Conservation (phyloP, 495 filamentous ascomycete species). For the Pseudotulostoma volvatum region DNA sequence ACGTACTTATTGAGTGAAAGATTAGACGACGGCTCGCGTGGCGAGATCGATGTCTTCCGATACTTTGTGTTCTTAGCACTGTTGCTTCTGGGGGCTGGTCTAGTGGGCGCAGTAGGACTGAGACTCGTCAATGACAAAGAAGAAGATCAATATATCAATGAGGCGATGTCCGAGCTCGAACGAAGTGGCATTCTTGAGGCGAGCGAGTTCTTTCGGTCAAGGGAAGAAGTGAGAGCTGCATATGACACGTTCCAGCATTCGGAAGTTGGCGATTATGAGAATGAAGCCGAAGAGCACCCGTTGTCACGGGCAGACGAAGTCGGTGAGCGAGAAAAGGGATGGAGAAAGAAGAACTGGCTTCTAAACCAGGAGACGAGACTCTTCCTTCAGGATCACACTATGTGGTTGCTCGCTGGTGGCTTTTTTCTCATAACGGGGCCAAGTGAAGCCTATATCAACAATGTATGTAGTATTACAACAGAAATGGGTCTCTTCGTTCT, state of each 20-base stretch:
- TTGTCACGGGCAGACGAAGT: constrained; percentile 22
- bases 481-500: too few species aligned
- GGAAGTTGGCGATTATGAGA: constrained; percentile 1
- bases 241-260: constrained; percentile 37
- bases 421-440: constrained; percentile 92
- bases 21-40: constrained; percentile 40
- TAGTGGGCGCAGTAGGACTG: constrained; percentile 58
- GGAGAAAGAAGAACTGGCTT: constrained; percentile 64
- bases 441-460: constrained; percentile 94
- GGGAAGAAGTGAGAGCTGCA: constrained; percentile 19
- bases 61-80: constrained; percentile 73
- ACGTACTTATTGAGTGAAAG: constrained; percentile 58
- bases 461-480: too few species aligned
- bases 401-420: constrained; percentile 85
- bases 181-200: constrained; percentile 68
- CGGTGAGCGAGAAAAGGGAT: constrained; percentile 41
- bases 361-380: constrained; percentile 72
- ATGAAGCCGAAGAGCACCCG: constrained; percentile 8
- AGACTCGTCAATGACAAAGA: constrained; percentile 46
- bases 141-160: constrained; percentile 59
- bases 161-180: constrained; percentile 71
- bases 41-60: constrained; percentile 70
- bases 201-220: constrained; percentile 41
- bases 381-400: constrained; percentile 74
- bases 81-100: constrained; percentile 47